Evolutionary conservation across 176 grass and related monocot species (phyloP), one percentile per base, ranked within the genome.

Genomic region (Melocanna baccifera): DNA sequence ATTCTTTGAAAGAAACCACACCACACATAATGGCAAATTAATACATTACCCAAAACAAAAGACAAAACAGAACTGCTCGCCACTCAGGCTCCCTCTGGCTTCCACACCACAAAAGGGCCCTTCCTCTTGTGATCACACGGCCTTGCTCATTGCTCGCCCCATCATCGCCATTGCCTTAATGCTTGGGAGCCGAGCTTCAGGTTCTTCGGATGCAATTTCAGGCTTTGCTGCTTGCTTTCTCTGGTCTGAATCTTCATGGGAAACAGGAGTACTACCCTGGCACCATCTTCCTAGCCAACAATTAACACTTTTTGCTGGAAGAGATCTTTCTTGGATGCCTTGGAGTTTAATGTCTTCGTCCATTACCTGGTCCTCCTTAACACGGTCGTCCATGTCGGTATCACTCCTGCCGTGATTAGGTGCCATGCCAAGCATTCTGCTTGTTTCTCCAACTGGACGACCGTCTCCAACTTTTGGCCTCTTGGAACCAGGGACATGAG

Each of bases 141-240:
- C 20, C 82, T 90, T 91, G 56, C 86, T 93, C 85, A 95, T 93
- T 34, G 75, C 80, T 62, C 83, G 88, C 13, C 95, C 95, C 89
- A 98, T 93, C 91, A 98, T 90, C 15, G 95, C 95, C 95, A 95
- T 93, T 57, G 95, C 92, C 6, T 62, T 69, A 46, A 98, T 89
- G 89, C 95, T 98, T 7, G 91, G 93, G 86, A 93, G 90, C 16
- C 71, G 93, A 10, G 63, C 80, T 75, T 88, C 67, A 59, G 83
- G 25, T 56, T 80, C 87, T 71, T 73, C 67, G 10, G 72, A 53
- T 19, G 36, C 37, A 22, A 64, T 18, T 3, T 76, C 65, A 77
- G 55, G 70, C 36, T 86, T 80, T 12, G 40, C 20, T 80, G n/a
- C 63, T 75, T 30, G 4, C 45, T 20, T 52, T 55, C 41, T 67